These are phyloP conservation scores for Rhodotorula sp. DNA, from an alignment of 1,284 basidiomycete species.

Conservation along the genomic window DNA sequence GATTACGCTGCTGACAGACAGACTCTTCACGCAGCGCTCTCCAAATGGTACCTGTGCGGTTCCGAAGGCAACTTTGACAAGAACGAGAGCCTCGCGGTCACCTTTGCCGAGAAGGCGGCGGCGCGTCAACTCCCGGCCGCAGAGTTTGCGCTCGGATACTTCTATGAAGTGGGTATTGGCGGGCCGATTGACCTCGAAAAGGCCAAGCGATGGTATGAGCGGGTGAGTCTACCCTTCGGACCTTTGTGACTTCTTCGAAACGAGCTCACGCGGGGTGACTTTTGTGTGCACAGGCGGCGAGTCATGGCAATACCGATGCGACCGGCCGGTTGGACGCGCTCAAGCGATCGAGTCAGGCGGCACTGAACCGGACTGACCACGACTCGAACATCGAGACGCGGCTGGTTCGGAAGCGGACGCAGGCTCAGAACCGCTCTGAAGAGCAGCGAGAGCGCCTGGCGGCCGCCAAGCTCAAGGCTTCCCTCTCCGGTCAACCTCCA, in stretches of 20 bases:
- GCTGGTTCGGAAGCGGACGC: conserved; percentile 77
- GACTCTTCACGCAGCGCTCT: conserved; percentile 5
- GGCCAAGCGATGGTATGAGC: conserved; percentile 65
- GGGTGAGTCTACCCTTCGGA: conserved; percentile 21
- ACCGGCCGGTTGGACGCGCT: conserved; percentile 69
- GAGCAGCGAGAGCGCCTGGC: conserved; percentile 45
- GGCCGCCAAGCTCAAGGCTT: conserved; percentile 27
- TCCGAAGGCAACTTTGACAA: conserved; percentile 77
- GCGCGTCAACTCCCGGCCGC: conserved; percentile 73
- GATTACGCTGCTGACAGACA: background rate
- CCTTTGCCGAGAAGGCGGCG: conserved; percentile 89
- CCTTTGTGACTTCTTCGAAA: background rate
- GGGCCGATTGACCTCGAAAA: conserved; percentile 63
- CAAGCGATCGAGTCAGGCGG: conserved; percentile 58
- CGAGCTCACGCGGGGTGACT: background rate
- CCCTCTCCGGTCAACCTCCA: conserved; percentile 8
- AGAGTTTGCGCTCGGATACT: conserved; percentile 94
- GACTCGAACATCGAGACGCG: conserved; percentile 72
- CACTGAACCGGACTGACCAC: conserved; percentile 75
- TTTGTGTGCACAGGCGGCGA: conserved; percentile 58
- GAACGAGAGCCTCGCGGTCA: conserved; percentile 80
- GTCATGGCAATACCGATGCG: conserved; percentile 80
- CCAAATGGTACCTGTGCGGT: conserved; percentile 59
- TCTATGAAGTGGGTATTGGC: conserved; percentile 64
- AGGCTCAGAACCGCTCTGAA: conserved; percentile 64